These are phyloP conservation scores for Arachis stenosperma DNA, from an alignment of 306 rosid genomes.

Conservation along the genomic window DNA sequence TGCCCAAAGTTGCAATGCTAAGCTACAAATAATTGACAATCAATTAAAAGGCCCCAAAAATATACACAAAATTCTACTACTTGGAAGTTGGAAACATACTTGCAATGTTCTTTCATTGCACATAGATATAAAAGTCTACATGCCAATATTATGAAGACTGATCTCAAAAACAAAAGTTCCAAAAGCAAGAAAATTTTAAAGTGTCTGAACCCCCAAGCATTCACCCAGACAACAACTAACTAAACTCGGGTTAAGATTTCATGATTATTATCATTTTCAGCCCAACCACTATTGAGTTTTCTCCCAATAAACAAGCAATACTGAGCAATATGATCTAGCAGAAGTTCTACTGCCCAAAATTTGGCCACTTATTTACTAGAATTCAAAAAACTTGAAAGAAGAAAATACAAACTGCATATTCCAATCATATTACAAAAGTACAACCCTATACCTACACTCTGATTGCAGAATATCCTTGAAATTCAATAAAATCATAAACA, in stretches of 20 bases:
- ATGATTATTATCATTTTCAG: neutral
- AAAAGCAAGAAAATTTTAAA: neutral
- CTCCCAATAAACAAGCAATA: neutral
- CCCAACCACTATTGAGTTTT: constrained; percentile 9
- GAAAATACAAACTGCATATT: neutral
- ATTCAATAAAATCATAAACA: neutral
- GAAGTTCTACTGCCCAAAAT: constrained; percentile 17
- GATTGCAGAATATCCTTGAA: neutral
- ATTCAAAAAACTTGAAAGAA: neutral
- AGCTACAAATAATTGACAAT: constrained; percentile 1
- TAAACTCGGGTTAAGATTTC: neutral
- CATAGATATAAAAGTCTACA: neutral
- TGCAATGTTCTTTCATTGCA: neutral
- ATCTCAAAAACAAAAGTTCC: neutral
- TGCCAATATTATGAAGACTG: neutral
- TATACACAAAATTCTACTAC: neutral
- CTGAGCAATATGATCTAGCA: neutral
- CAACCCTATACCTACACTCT: neutral
- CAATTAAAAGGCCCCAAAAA: neutral
- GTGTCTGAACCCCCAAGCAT: neutral
- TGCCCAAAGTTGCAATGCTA: neutral
- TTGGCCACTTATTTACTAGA: neutral
- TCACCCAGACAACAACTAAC: neutral
- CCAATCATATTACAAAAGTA: neutral
- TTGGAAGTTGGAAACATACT: neutral